Percentiles rank a stretch among this genome's conserved stretches.
phyloP scores from a whole-genome alignment of 2,329 filamentous ascomycete genomes.

The Phyllosticta ampelicida region DNA sequence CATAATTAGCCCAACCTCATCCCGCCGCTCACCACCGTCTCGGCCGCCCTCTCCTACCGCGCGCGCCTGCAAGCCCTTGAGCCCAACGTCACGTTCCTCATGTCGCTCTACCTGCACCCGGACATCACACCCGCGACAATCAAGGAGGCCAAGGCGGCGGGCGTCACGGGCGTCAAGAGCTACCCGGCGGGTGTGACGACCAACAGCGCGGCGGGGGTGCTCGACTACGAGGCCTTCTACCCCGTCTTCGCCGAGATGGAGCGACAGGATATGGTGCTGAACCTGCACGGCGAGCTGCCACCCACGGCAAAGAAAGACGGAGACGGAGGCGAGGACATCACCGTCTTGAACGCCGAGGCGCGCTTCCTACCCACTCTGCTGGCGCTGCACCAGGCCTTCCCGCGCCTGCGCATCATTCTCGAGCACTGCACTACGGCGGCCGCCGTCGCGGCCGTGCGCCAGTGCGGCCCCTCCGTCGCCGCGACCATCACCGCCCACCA shows the following conservation, averaged over 20 bases:
- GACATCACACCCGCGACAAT: conserved; percentile 46
- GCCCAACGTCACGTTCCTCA: conserved; percentile 40
- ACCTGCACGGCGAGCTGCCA: conserved; percentile 86
- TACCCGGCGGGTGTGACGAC: conserved; percentile 44
- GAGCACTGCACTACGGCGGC: conserved; percentile 85
- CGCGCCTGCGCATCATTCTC: conserved; percentile 53
- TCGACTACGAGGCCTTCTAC: conserved; percentile 60
- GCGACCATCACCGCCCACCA: conserved; percentile 83
- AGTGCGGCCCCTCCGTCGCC: conserved; percentile 66
- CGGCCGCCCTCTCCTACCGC: conserved; percentile 37
- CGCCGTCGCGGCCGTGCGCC: conserved; percentile 65
- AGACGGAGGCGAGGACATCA: conserved; percentile 20
- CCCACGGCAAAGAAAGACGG: conserved; percentile 29
- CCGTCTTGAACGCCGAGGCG: conserved; percentile 56
- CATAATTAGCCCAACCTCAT: conserved; percentile 37
- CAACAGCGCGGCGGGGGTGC: conserved; percentile 55
- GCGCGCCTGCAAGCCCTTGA: conserved; percentile 33
- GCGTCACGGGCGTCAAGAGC: conserved; percentile 62
- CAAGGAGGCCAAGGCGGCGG: conserved; percentile 58
- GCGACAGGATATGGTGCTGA: conserved; percentile 67
- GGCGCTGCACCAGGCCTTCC: conserved; percentile 64
- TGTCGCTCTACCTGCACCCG: conserved; percentile 42
- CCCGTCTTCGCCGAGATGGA: conserved; percentile 87
- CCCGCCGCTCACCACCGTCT: conserved; percentile 39
- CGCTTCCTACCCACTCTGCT: conserved; percentile 71